Conservation (phyloP, 164 flowering plant genomes). For the Chloranthus sessilifolius region DNA sequence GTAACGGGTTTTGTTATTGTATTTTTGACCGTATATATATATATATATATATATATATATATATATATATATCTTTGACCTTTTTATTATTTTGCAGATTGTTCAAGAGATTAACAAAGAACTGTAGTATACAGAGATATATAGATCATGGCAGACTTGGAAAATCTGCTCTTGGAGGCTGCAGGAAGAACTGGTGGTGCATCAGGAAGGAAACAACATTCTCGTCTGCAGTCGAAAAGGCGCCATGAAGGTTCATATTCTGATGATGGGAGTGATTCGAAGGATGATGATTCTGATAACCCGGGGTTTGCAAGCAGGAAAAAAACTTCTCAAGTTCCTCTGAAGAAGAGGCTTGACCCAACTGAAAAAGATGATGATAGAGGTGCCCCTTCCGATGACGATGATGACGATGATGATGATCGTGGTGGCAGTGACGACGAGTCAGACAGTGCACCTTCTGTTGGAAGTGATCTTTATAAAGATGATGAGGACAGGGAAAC, state of each 20-base stretch:
- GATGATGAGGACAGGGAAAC: slow-evolving; percentile 67
- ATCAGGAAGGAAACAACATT: slow-evolving; percentile 52
- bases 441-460: slow-evolving; percentile 35
- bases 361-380: slow-evolving; percentile 61
- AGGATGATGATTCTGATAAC: slow-evolving; percentile 78
- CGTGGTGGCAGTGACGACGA: slow-evolving; percentile 65
- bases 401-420: slow-evolving; percentile 36
- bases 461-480: slow-evolving; percentile 88
- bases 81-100: slow-evolving; percentile 8
- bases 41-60: no score
- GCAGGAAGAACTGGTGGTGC: slow-evolving; percentile 71
- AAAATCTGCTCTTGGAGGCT: slow-evolving; percentile 80
- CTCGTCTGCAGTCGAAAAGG: slow-evolving; percentile 53
- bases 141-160: slow-evolving; percentile 68
- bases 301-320: slow-evolving; percentile 58
- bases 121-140: slow-evolving; percentile 2
- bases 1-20: no score
- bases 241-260: slow-evolving; percentile 62
- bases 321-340: slow-evolving; percentile 81
- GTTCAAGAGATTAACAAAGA: not conserved
- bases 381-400: slow-evolving; percentile 50
- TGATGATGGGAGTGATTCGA: slow-evolving; percentile 84
- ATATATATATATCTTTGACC: no score
- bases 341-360: slow-evolving; percentile 80
- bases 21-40: no score